Evolutionary conservation across 805 yeast genomes (phyloP).

Genomic region (Saccharomycopsis schoenii): DNA sequence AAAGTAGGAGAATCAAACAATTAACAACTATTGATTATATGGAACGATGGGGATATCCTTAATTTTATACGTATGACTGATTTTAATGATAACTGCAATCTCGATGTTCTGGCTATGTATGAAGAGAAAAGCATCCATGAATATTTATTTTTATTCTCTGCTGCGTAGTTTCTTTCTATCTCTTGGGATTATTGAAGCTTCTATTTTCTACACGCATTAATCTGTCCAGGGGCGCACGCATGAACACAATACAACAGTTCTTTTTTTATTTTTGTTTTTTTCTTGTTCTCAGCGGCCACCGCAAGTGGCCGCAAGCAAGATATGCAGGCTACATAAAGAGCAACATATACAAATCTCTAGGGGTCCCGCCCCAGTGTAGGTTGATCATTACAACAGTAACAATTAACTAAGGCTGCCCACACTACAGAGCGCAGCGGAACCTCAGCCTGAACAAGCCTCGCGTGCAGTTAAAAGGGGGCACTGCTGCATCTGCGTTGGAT

Average conservation of each 20-base stretch:
- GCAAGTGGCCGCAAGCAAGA: not conserved
- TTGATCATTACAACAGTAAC: too few species aligned
- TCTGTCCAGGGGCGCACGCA: not conserved
- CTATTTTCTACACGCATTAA: constrained; percentile 1
- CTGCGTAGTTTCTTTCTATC: not conserved
- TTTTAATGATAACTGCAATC: not conserved
- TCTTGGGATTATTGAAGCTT: not conserved
- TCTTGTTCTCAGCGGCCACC: not conserved
- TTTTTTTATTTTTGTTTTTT: not conserved
- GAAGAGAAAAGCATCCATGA: not conserved
- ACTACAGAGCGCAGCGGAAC: too few species aligned
- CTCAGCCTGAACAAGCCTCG: too few species aligned
- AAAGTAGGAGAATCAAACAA: too few species aligned
- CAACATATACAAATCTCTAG: too few species aligned
- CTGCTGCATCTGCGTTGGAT: too few species aligned
- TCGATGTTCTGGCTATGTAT: not conserved
- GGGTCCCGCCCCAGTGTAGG: too few species aligned
- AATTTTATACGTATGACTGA: not conserved
- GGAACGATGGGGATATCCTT: too few species aligned
- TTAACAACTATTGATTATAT: too few species aligned
- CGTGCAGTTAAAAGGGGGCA: too few species aligned
- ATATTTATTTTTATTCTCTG: not conserved
- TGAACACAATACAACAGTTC: not conserved
- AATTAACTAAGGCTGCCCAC: too few species aligned
- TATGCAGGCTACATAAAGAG: too few species aligned